Percentiles rank a stretch among this genome's conserved stretches.
Evolutionary conservation across 805 yeast species (phyloP).

Genomic region (Blastobotrys americana): DNA sequence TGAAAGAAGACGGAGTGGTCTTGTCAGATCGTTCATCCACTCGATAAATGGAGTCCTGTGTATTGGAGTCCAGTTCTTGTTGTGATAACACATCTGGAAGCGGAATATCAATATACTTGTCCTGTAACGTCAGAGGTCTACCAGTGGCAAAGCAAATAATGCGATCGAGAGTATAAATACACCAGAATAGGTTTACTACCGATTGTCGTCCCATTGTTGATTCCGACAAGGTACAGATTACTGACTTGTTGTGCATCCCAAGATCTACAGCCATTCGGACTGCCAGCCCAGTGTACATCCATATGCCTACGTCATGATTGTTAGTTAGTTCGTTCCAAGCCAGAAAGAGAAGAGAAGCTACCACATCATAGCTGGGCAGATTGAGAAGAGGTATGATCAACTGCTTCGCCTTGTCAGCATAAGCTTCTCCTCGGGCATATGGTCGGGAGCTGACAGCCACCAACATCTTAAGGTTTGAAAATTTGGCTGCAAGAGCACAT

Average conservation of each 20-base stretch:
- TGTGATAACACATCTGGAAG: no score
- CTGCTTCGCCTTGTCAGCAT: constrained; percentile 8
- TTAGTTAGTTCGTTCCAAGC: constrained; percentile 10
- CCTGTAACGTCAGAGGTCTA: neutral
- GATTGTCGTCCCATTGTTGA: constrained; percentile 1
- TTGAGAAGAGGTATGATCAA: constrained; percentile 7
- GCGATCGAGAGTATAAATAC: constrained; percentile 3
- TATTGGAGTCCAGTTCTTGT: no score
- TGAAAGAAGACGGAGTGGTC: neutral
- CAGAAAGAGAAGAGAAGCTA: constrained; percentile 5
- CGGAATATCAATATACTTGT: constrained; percentile 4
- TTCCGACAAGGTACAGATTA: neutral
- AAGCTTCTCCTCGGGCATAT: constrained; percentile 5
- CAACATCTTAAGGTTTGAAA: neutral
- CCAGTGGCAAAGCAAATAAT: constrained; percentile 8
- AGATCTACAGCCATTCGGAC: constrained; percentile 8
- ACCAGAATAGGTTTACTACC: constrained; percentile 3
- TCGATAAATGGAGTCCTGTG: no score
- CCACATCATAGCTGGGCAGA: constrained; percentile 8
- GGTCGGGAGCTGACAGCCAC: constrained; percentile 1
- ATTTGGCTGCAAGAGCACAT: constrained; percentile 7
- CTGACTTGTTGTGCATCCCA: constrained; percentile 4
- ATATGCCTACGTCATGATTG: constrained; percentile 10
- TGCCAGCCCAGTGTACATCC: constrained; percentile 10
- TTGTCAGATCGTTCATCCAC: neutral